These are phyloP conservation scores for Erodium texanum DNA, from an alignment of 441 rosid species.

Conservation along the genomic window DNA sequence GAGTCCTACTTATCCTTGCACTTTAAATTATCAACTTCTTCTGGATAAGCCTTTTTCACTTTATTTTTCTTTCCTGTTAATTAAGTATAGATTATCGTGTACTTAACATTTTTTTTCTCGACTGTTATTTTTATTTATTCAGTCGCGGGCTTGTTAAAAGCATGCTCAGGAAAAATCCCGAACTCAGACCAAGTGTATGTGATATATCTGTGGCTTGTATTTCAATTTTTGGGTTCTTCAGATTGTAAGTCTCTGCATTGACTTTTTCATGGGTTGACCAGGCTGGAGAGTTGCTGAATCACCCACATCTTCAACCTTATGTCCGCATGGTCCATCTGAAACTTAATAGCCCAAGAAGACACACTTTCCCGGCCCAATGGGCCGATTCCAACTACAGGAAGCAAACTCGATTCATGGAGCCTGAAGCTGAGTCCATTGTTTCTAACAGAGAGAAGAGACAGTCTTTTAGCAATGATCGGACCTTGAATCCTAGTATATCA, in stretches of 20 bases:
- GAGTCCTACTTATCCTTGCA: not conserved
- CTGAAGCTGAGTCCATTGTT: conserved; percentile 27
- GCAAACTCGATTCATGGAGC: conserved; percentile 36
- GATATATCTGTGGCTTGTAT: not conserved
- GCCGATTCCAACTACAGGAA: conserved; percentile 32
- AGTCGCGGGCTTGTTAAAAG: conserved; percentile 66
- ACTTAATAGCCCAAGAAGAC: conserved; percentile 37
- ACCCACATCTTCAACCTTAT: conserved; percentile 55
- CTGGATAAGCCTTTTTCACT: not conserved
- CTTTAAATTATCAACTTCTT: not conserved
- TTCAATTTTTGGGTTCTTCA: not conserved
- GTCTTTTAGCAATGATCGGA: conserved; percentile 51
- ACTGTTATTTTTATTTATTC: conserved; percentile 18
- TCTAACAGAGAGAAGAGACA: conserved; percentile 36
- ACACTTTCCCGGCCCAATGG: conserved; percentile 37
- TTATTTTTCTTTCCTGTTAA: not conserved
- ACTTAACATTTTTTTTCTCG: conserved; percentile 10
- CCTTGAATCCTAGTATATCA: conserved; percentile 42
- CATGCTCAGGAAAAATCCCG: conserved; percentile 67
- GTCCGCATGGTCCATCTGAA: conserved; percentile 42
- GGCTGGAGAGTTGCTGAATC: conserved; percentile 60
- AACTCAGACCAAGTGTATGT: conserved; percentile 65
- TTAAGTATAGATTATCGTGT: not conserved
- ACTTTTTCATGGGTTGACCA: conserved; percentile 16
- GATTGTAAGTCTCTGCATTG: conserved; percentile 7